Conservation (phyloP, 2,329 filamentous ascomycete genomes). For the Calycina herbarum region DNA sequence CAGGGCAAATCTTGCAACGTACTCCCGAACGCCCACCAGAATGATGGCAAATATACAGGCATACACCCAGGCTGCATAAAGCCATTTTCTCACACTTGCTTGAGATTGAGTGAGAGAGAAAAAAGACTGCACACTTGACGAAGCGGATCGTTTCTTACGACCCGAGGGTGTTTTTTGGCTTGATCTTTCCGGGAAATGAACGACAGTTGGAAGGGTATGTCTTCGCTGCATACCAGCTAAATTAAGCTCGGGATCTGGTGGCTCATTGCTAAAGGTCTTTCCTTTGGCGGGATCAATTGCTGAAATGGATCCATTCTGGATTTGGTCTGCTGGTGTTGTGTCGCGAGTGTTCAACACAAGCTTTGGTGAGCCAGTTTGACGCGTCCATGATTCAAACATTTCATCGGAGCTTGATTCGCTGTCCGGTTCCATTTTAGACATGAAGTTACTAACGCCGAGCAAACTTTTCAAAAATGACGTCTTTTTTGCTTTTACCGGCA, state of each 20-base stretch:
- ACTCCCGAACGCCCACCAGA: slow-evolving; percentile 68
- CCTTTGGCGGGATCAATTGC: slow-evolving; percentile 25
- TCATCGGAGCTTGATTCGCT: slow-evolving; percentile 32
- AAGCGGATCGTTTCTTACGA: slow-evolving; percentile 64
- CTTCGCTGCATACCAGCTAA: slow-evolving; percentile 41
- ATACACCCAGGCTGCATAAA: slow-evolving; percentile 82
- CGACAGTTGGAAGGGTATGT: slow-evolving; percentile 54
- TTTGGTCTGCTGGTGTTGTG: slow-evolving; percentile 16
- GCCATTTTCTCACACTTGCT: slow-evolving; percentile 74
- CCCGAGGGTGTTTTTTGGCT: slow-evolving; percentile 56
- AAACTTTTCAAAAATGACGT: slow-evolving; percentile 16
- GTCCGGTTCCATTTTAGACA: slow-evolving; percentile 21
- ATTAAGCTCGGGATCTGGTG: slow-evolving; percentile 32
- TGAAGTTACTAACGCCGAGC: slow-evolving; percentile 23
- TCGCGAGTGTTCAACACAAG: slow-evolving; percentile 23
- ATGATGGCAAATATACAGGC: slow-evolving; percentile 63
- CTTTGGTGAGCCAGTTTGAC: slow-evolving; percentile 11
- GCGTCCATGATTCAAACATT: slow-evolving; percentile 7
- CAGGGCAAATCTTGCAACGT: slow-evolving; percentile 68
- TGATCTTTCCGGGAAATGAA: slow-evolving; percentile 37
- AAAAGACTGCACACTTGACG: slow-evolving; percentile 68
- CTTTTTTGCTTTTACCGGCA: slow-evolving; percentile 16
- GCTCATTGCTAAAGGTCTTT: slow-evolving; percentile 18
- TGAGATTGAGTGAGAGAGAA: slow-evolving; percentile 78
- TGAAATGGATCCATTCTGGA: slow-evolving; percentile 28